These are phyloP conservation scores for Kodamaea kaohsiungensis DNA, from an alignment of 805 yeast genomes.

Conservation along the genomic window DNA sequence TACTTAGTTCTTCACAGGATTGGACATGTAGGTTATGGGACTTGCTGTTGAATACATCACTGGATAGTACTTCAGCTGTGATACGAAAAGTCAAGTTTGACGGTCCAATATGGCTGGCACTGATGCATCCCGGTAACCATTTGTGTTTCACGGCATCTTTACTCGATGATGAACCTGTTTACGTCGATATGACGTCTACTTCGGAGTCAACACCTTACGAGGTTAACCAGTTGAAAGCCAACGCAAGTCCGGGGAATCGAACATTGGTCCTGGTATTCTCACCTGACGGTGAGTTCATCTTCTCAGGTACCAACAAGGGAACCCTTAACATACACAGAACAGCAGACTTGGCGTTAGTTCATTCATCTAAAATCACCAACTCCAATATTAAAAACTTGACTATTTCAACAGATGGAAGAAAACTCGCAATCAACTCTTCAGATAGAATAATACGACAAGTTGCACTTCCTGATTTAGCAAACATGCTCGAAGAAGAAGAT, in stretches of 20 bases:
- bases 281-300: constrained; percentile 54
- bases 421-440: constrained; percentile 72
- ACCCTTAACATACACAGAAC: constrained; percentile 56
- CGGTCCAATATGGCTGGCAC: constrained; percentile 73
- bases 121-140: constrained; percentile 50
- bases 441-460: constrained; percentile 74
- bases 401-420: constrained; percentile 58
- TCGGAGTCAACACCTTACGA: background rate
- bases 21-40: constrained; percentile 87
- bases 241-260: constrained; percentile 17
- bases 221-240: constrained; percentile 13
- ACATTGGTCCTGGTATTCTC: constrained; percentile 55
- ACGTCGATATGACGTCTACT: constrained; percentile 40
- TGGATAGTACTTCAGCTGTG: constrained; percentile 26
- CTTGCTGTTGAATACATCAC: constrained; percentile 35
- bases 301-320: constrained; percentile 83
- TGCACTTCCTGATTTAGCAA: constrained; percentile 45
- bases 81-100: constrained; percentile 53
- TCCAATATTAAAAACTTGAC: constrained; percentile 71
- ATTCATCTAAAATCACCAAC: constrained; percentile 57
- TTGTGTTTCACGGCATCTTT: constrained; percentile 61
- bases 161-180: constrained; percentile 60
- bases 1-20: constrained; percentile 75
- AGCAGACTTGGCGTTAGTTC: constrained; percentile 35
- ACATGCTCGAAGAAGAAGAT: constrained; percentile 20